phyloP scores from a whole-genome alignment of 768 basidiomycete genomes.

The Strobilomyces echinocephalus region DNA sequence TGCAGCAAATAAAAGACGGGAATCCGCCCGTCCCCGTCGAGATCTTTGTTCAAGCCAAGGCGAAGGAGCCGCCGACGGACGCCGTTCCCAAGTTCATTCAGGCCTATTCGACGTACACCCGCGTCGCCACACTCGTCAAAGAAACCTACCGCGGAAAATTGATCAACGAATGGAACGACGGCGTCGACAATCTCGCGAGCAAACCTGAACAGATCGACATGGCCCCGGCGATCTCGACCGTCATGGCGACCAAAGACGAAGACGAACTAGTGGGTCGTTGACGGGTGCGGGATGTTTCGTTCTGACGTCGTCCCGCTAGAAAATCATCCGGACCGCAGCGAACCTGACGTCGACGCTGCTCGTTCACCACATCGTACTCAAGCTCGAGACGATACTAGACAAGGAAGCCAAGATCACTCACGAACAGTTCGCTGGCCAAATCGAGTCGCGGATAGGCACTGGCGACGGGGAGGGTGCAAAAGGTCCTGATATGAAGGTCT shows the following conservation, averaged over 20 bases:
- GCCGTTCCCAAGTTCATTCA: conserved; percentile 66
- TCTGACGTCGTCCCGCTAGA: conserved; percentile 42
- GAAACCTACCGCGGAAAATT: conserved; percentile 85
- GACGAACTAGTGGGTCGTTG: conserved; percentile 74
- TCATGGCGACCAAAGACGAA: conserved; percentile 85
- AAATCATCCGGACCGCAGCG: conserved; percentile 70
- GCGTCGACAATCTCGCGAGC: conserved; percentile 46
- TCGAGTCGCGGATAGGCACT: conserved; percentile 84
- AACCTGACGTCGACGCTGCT: conserved; percentile 82
- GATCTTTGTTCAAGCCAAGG: conserved; percentile 72
- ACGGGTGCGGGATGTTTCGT: not conserved
- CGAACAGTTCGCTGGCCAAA: conserved; percentile 76
- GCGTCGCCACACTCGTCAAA: conserved; percentile 74
- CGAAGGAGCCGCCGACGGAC: conserved; percentile 73
- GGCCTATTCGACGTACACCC: conserved; percentile 54
- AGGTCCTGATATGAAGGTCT: conserved; percentile 89
- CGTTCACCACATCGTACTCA: conserved; percentile 78
- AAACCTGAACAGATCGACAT: conserved; percentile 81
- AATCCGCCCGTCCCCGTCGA: conserved; percentile 61
- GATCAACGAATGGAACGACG: conserved; percentile 78
- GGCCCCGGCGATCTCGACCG: conserved; percentile 63
- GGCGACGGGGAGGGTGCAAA: conserved; percentile 59
- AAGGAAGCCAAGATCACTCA: conserved; percentile 88
- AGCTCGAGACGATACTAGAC: conserved; percentile 88
- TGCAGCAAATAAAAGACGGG: conserved; percentile 67